Evolutionary conservation across 1,284 basidiomycete genomes (phyloP).

Genomic region (Pterulicium gracile): DNA sequence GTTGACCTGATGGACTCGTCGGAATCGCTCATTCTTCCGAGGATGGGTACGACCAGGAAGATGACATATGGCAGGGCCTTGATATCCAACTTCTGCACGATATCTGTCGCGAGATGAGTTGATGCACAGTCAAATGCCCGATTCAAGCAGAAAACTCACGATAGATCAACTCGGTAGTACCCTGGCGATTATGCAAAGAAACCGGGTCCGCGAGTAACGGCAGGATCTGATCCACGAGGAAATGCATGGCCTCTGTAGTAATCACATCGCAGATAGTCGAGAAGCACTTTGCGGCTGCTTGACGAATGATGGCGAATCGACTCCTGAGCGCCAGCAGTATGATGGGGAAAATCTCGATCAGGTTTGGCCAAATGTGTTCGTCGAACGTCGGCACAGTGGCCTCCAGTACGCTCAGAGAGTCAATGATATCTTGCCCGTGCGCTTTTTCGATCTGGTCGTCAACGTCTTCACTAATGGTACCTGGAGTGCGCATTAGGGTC

Average conservation of each 20-base stretch:
- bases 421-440: conserved; percentile 86
- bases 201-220: conserved; percentile 79
- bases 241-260: conserved; percentile 79
- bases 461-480: conserved; percentile 43
- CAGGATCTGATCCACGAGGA: conserved; percentile 80
- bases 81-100: conserved; percentile 87
- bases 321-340: conserved; percentile 74
- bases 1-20: conserved; percentile 88
- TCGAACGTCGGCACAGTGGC: conserved; percentile 75
- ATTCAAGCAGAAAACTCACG: too few species aligned
- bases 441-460: conserved; percentile 59
- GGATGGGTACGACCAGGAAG: conserved; percentile 92
- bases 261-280: conserved; percentile 83
- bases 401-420: conserved; percentile 85
- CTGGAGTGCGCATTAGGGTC: conserved; percentile 7
- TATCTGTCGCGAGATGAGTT: conserved; percentile 44
- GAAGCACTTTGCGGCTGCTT: conserved; percentile 80
- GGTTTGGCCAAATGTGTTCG: conserved; percentile 54
- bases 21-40: conserved; percentile 95
- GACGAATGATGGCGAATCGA: conserved; percentile 81
- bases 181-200: conserved; percentile 76
- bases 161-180: conserved; percentile 83
- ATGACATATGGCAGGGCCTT: conserved; percentile 96
- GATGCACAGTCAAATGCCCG: conserved; percentile 1
- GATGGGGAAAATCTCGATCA: conserved; percentile 68